A percentile compares a stretch with the other conserved stretches of the same genome.
phyloP scores from a whole-genome alignment of 192 early-diverging fungal genomes.

The Powellomyces hirtus region DNA sequence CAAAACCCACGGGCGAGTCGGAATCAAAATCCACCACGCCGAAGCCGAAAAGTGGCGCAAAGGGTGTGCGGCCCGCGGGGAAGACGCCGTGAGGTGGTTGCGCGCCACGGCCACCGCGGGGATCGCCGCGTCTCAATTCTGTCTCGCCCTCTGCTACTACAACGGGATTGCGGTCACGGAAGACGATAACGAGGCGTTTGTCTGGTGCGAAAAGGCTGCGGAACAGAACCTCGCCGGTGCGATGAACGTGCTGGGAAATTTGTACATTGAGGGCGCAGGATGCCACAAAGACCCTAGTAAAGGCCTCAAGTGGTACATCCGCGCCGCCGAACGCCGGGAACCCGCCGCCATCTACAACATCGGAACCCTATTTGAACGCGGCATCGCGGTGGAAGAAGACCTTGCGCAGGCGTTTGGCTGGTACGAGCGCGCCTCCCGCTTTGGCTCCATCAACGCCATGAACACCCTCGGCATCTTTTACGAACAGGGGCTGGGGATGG shows the following conservation, averaged over 20 bases:
- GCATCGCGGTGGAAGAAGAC: constrained; percentile 45
- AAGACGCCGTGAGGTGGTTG: constrained; percentile 35
- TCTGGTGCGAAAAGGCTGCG: constrained; percentile 48
- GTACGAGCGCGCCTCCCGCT: constrained; percentile 46
- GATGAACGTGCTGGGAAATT: constrained; percentile 63
- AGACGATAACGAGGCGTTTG: constrained; percentile 38
- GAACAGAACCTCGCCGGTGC: constrained; percentile 45
- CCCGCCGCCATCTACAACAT: constrained; percentile 58
- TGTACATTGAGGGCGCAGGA: constrained; percentile 77
- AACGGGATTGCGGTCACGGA: constrained; percentile 39
- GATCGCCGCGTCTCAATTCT: constrained; percentile 48
- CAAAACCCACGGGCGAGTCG: constrained; percentile 48
- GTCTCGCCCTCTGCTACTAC: constrained; percentile 51
- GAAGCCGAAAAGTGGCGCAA: constrained; percentile 33
- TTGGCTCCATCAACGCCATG: constrained; percentile 46
- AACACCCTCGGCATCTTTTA: constrained; percentile 52
- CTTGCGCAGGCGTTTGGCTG: constrained; percentile 39
- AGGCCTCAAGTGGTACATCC: constrained; percentile 61
- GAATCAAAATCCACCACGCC: constrained; percentile 45
- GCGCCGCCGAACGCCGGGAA: constrained; percentile 47
- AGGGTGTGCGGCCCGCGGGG: neutral
- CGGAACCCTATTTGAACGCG: constrained; percentile 53
- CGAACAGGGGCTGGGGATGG: constrained; percentile 45
- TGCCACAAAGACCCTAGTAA: constrained; percentile 51
- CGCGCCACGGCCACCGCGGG: constrained; percentile 35